These are phyloP conservation scores for Kwoniella heveanensis DNA, from an alignment of 768 basidiomycete genomes.

Conservation along the genomic window DNA sequence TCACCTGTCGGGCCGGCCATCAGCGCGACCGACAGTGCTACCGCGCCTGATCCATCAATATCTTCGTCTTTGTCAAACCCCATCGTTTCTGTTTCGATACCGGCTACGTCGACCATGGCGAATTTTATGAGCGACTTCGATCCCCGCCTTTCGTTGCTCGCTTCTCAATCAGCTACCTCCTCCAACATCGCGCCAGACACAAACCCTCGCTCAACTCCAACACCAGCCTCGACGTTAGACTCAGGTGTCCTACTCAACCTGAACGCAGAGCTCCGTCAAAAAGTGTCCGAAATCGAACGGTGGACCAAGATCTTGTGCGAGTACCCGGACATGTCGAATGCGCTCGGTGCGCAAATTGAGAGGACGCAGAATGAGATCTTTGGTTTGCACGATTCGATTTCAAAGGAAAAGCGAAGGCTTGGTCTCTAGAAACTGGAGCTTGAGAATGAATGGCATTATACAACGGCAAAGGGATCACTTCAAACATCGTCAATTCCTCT, in stretches of 20 bases:
- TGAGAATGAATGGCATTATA: too few relatives aligned
- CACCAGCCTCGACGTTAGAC: neutral
- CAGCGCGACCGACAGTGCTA: neutral
- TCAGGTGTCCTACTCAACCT: slow-evolving; percentile 1
- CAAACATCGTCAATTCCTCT: neutral
- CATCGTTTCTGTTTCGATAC: neutral
- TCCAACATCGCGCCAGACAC: neutral
- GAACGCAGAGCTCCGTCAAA: slow-evolving; percentile 9
- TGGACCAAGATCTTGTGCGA: slow-evolving; percentile 11
- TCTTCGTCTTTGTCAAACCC: neutral
- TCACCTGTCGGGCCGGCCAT: neutral
- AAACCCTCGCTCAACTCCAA: neutral
- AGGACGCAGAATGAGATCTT: slow-evolving; percentile 22
- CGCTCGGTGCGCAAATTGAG: slow-evolving; percentile 10
- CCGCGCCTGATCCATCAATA: neutral
- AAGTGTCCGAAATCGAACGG: slow-evolving; percentile 16
- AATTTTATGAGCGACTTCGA: neutral
- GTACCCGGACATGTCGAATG: slow-evolving; percentile 10
- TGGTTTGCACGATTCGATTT: slow-evolving; percentile 19
- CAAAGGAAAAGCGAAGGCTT: slow-evolving; percentile 10
- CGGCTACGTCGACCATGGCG: neutral
- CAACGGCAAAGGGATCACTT: too few relatives aligned
- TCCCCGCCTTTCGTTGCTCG: neutral
- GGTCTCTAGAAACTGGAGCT: too few relatives aligned
- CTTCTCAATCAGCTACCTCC: neutral